Conservation (phyloP, 768 basidiomycete genomes). For the Rhodotorula sphaerocarpa region DNA sequence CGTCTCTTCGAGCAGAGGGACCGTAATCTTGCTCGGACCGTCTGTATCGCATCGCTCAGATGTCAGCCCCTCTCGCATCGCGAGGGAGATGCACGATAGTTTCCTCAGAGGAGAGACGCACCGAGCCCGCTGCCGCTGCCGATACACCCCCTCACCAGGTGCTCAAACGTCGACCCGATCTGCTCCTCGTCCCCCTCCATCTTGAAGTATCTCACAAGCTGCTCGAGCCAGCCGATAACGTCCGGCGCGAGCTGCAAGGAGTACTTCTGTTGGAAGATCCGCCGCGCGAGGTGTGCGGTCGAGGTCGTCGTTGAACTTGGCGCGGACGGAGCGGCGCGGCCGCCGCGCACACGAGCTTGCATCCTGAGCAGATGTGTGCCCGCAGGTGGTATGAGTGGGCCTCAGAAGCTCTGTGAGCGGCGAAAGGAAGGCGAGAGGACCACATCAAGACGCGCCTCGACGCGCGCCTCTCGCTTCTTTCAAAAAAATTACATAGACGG, state of each 20-base stretch:
- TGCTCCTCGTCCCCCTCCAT: constrained; percentile 19
- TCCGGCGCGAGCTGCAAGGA: constrained; percentile 29
- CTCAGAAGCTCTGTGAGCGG: constrained; percentile 1
- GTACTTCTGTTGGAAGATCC: constrained; percentile 31
- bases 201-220: constrained; percentile 6
- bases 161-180: constrained; percentile 20
- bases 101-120: neutral
- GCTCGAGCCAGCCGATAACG: constrained; percentile 25
- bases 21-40: constrained; percentile 30
- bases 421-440: too few species aligned
- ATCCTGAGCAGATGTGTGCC: too few species aligned
- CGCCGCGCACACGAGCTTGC: too few species aligned
- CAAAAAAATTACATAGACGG: too few species aligned
- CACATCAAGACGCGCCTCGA: too few species aligned
- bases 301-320: too few species aligned
- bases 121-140: constrained; percentile 28
- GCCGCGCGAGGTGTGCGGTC: constrained; percentile 16
- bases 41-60: constrained; percentile 1
- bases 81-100: neutral
- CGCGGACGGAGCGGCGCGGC: constrained; percentile 16
- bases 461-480: too few species aligned
- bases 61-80: neutral
- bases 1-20: constrained; percentile 30
- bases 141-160: constrained; percentile 22
- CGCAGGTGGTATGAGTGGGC: too few species aligned